These are phyloP conservation scores for Lactarius hengduanensis DNA, from an alignment of 768 basidiomycete genomes.

Conservation along the genomic window DNA sequence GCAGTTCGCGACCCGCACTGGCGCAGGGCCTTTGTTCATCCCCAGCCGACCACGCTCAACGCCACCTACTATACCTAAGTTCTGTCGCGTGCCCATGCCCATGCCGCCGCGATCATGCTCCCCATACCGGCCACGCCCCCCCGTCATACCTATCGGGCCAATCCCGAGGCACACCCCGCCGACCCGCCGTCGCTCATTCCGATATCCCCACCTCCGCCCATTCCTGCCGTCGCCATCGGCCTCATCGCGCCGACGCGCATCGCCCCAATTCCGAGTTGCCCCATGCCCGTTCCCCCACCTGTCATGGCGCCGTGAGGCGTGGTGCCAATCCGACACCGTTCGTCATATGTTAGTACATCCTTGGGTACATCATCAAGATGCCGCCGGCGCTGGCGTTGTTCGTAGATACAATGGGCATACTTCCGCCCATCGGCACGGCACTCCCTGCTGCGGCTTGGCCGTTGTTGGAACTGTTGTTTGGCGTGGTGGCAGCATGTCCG, in stretches of 20 bases:
- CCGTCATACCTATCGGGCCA: constrained; percentile 30
- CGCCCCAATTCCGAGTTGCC: constrained; percentile 30
- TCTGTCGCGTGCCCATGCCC: constrained; percentile 35
- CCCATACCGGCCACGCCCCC: constrained; percentile 13
- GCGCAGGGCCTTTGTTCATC: constrained; percentile 51
- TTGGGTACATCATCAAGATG: constrained; percentile 59
- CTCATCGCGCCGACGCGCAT: constrained; percentile 49
- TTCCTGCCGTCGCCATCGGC: constrained; percentile 28
- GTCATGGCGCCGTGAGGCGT: constrained; percentile 37
- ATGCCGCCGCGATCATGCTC: constrained; percentile 32
- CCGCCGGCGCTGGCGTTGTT: constrained; percentile 27
- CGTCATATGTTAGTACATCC: constrained; percentile 70
- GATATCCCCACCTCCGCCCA: constrained; percentile 28
- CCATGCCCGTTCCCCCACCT: constrained; percentile 40
- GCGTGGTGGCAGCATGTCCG: constrained; percentile 11
- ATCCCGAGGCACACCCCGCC: constrained; percentile 35
- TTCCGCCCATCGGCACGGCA: constrained; percentile 34
- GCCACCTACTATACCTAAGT: constrained; percentile 36
- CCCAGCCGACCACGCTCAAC: constrained; percentile 36
- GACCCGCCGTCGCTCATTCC: constrained; percentile 33
- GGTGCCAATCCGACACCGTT: constrained; percentile 58
- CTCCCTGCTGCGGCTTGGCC: constrained; percentile 32
- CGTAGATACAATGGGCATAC: constrained; percentile 44
- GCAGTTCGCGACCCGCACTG: constrained; percentile 53
- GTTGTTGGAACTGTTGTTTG: constrained; percentile 29